Conservation (phyloP, 2,329 filamentous ascomycete species). For the Sporothrix luriei region DNA sequence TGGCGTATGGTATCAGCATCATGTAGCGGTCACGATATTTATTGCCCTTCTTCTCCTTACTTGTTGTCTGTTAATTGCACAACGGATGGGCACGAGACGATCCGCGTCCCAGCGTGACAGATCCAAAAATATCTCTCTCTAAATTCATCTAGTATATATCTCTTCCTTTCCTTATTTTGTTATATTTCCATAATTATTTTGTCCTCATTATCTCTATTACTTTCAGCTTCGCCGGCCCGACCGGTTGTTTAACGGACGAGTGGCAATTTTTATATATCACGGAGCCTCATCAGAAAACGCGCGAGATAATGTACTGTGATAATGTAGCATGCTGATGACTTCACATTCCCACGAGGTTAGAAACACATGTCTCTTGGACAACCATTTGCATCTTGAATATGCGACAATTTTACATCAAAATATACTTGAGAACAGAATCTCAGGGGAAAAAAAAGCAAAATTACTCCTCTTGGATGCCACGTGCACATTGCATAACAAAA, state of each 20-base stretch:
- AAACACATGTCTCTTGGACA: no score
- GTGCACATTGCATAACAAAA: no score
- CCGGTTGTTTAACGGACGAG: slow-evolving; percentile 36
- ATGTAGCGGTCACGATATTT: background rate
- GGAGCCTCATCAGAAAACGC: slow-evolving; percentile 12
- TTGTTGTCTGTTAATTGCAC: background rate
- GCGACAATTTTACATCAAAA: no score
- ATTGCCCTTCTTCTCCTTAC: background rate
- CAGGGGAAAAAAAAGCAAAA: background rate
- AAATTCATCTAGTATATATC: background rate
- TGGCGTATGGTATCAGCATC: slow-evolving; percentile 8
- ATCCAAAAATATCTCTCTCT: slow-evolving; percentile 9
- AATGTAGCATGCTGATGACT: background rate
- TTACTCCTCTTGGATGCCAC: no score
- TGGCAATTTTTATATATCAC: slow-evolving; percentile 27
- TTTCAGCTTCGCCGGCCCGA: slow-evolving; percentile 33
- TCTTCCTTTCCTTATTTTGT: background rate
- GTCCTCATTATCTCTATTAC: background rate
- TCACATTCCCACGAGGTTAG: no score
- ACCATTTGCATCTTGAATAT: background rate
- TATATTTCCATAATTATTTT: background rate
- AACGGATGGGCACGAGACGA: background rate
- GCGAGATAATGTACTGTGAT: background rate
- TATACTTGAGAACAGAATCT: no score
- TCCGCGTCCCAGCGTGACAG: background rate